Percentiles rank a stretch among this genome's conserved stretches.
Evolutionary conservation across 192 early-diverging fungal genomes (phyloP).

Genomic region (Anaeromyces robustus): DNA sequence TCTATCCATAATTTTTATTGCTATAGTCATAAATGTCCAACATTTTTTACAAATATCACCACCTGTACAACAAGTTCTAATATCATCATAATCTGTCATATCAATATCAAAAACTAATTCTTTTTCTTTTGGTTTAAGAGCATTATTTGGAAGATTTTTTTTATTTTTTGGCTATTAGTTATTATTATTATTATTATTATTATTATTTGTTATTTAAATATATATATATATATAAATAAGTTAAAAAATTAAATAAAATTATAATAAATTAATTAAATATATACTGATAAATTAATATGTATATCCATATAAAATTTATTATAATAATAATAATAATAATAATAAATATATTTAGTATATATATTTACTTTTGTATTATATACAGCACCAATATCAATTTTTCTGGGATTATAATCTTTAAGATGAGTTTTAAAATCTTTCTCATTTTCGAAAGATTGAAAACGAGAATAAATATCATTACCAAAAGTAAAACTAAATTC

Average conservation of each 20-base stretch:
- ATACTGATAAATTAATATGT: no score
- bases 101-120: constrained; percentile 98
- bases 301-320: no score
- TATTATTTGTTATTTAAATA: neutral
- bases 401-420: constrained; percentile 56
- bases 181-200: neutral
- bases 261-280: no score
- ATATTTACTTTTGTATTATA: constrained; percentile 53
- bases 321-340: no score
- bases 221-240: neutral
- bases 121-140: constrained; percentile 62
- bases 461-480: constrained; percentile 72
- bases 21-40: constrained; percentile 86
- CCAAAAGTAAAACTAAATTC: constrained; percentile 84
- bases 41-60: constrained; percentile 76
- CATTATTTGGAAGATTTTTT: constrained; percentile 49
- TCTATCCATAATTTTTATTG: constrained; percentile 72
- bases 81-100: constrained; percentile 97
- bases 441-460: constrained; percentile 59
- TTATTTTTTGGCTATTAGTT: constrained; percentile 58
- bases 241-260: no score
- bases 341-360: neutral
- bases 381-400: constrained; percentile 94
- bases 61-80: constrained; percentile 72
- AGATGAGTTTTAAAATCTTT: constrained; percentile 65